A percentile compares a stretch with the other conserved stretches of the same genome.
phyloP scores from a whole-genome alignment of 257 asterid genomes.

The Paulownia fortunei region DNA sequence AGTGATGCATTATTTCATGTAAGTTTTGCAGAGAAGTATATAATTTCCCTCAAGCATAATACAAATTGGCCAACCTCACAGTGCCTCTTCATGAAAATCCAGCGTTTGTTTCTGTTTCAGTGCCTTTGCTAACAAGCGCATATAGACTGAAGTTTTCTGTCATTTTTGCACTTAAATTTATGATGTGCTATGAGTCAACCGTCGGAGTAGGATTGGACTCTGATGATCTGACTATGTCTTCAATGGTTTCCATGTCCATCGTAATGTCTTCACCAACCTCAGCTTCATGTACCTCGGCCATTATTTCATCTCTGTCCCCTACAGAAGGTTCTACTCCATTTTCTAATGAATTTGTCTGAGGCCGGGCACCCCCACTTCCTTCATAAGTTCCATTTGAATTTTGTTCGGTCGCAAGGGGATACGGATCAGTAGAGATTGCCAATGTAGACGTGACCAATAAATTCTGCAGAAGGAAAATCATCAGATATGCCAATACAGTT shows the following conservation, averaged over 20 bases:
- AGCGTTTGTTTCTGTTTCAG: background rate
- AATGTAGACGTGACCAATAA: slow-evolving; percentile 77
- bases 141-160: background rate
- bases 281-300: slow-evolving; percentile 77
- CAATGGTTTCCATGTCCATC: slow-evolving; percentile 70
- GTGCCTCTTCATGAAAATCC: background rate
- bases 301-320: slow-evolving; percentile 76
- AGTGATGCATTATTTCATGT: background rate
- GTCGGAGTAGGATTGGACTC: slow-evolving; percentile 59
- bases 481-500: slow-evolving; percentile 17
- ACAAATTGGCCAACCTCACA: background rate
- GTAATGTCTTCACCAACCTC: slow-evolving; percentile 63
- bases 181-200: slow-evolving; percentile 40
- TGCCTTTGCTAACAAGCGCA: background rate
- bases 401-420: slow-evolving; percentile 40
- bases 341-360: slow-evolving; percentile 37
- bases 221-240: slow-evolving; percentile 60
- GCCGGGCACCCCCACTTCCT: slow-evolving; percentile 38
- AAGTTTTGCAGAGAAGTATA: background rate
- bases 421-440: slow-evolving; percentile 52
- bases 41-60: background rate
- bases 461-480: slow-evolving; percentile 55
- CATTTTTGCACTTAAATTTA: background rate
- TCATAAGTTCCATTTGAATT: slow-evolving; percentile 48
- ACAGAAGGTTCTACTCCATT: slow-evolving; percentile 60